Evolutionary conservation across 495 filamentous ascomycete genomes (phyloP).

Genomic region (Delitschia confertaspora): DNA sequence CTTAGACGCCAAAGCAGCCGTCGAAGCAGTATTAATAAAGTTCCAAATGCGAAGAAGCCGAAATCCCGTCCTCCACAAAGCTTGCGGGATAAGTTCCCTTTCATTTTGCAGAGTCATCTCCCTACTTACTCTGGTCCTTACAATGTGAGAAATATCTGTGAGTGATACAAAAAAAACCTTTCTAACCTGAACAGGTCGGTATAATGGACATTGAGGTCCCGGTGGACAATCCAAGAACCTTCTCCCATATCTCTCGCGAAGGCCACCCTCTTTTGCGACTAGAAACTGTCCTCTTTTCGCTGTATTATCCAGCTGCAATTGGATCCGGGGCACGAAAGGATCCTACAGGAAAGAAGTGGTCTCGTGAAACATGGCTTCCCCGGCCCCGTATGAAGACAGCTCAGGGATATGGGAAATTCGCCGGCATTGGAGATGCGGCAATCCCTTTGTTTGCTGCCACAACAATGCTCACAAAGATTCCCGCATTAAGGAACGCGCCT

Average conservation of each 20-base stretch:
- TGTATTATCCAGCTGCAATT: slow-evolving; percentile 35
- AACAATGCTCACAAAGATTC: slow-evolving; percentile 49
- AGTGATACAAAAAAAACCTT: background rate
- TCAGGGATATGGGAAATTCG: slow-evolving; percentile 47
- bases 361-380: slow-evolving; percentile 47
- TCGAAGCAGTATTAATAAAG: slow-evolving; percentile 6
- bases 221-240: slow-evolving; percentile 28
- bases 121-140: slow-evolving; percentile 36
- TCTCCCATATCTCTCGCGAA: slow-evolving; percentile 35
- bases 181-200: slow-evolving; percentile 23
- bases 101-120: slow-evolving; percentile 29
- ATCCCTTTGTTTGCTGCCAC: slow-evolving; percentile 42
- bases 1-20: slow-evolving; percentile 6
- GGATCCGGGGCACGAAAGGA: slow-evolving; percentile 19
- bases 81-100: slow-evolving; percentile 29
- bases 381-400: slow-evolving; percentile 41
- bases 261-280: slow-evolving; percentile 32
- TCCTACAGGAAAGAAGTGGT: slow-evolving; percentile 32
- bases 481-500: slow-evolving; percentile 46
- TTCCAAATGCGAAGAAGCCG: slow-evolving; percentile 28
- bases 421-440: slow-evolving; percentile 37
- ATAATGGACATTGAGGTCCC: slow-evolving; percentile 39
- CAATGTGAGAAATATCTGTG: slow-evolving; percentile 12
- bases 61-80: slow-evolving; percentile 30
- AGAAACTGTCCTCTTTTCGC: slow-evolving; percentile 36